Conservation (phyloP, 1,284 basidiomycete genomes). For the Tilletia caries region DNA sequence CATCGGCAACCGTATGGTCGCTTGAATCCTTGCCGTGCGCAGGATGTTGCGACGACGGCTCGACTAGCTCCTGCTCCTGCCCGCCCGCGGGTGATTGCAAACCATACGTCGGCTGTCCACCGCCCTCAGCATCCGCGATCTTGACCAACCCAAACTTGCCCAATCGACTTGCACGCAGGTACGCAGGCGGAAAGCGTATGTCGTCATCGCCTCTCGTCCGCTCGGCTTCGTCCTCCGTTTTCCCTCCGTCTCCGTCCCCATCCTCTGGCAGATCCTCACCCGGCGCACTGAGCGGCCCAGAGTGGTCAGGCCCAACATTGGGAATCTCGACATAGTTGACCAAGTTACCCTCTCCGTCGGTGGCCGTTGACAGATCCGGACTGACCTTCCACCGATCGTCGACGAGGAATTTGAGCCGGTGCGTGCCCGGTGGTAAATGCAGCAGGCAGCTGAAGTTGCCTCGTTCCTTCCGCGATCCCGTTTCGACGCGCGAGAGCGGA, state of each 20-base stretch:
- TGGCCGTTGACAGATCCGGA: constrained; percentile 77
- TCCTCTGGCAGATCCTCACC: constrained; percentile 39
- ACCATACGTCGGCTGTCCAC: neutral
- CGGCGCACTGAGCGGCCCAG: constrained; percentile 43
- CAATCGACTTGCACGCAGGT: constrained; percentile 2
- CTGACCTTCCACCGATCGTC: constrained; percentile 79
- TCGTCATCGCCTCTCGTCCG: neutral
- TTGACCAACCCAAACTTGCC: neutral
- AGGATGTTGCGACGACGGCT: neutral
- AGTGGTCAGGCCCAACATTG: constrained; percentile 41
- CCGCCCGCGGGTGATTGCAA: neutral
- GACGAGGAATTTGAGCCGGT: constrained; percentile 92
- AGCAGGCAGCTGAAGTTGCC: constrained; percentile 31
- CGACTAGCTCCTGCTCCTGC: neutral
- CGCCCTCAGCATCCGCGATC: neutral
- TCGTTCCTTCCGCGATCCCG: neutral
- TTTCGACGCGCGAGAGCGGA: constrained; percentile 21
- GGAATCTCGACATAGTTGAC: constrained; percentile 72
- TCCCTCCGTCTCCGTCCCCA: neutral
- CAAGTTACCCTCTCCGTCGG: constrained; percentile 88
- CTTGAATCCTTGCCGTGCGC: neutral
- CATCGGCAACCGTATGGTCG: neutral
- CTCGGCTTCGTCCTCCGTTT: neutral
- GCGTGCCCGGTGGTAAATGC: constrained; percentile 73
- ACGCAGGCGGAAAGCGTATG: neutral